phyloP scores from a whole-genome alignment of 2,329 filamentous ascomycete genomes.

The Gaeumannomyces tritici region DNA sequence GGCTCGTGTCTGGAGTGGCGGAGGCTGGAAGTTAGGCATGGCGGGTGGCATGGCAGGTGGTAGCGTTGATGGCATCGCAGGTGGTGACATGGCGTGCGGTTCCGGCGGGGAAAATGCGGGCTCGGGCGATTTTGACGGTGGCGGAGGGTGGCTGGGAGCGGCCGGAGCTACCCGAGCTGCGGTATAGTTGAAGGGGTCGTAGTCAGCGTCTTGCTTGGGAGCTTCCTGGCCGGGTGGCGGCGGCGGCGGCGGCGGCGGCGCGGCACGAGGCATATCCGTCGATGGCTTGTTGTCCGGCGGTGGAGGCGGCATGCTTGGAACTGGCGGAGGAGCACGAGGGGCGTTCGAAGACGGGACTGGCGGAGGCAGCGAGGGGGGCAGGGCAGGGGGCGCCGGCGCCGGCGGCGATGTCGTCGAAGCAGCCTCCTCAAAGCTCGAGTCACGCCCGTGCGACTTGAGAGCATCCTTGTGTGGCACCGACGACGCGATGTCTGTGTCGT shows the following conservation, averaged over 20 bases:
- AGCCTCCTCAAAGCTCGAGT: constrained; percentile 66
- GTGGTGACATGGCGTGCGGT: constrained; percentile 24
- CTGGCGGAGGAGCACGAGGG: constrained; percentile 54
- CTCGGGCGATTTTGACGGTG: constrained; percentile 28
- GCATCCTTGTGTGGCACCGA: constrained; percentile 91
- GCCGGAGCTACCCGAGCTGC: constrained; percentile 19
- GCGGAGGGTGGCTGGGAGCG: constrained; percentile 16
- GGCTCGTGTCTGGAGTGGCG: constrained; percentile 35
- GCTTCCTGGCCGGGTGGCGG: constrained; percentile 35
- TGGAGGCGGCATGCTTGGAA: constrained; percentile 48
- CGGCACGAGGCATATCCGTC: constrained; percentile 59
- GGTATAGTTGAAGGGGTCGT: constrained; percentile 56
- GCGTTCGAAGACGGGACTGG: constrained; percentile 44
- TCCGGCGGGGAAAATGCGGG: constrained; percentile 37
- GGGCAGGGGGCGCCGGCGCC: constrained; percentile 29
- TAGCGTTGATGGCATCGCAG: background rate
- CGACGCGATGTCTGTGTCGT: constrained; percentile 95
- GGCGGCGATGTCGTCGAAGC: constrained; percentile 49
- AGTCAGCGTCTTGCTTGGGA: constrained; percentile 46
- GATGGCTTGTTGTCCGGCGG: constrained; percentile 48
- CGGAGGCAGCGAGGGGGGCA: constrained; percentile 40
- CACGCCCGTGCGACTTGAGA: constrained; percentile 69
- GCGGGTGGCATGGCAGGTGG: constrained; percentile 3
- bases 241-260: constrained; percentile 57
- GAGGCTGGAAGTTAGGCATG: constrained; percentile 17